Evolutionary conservation across 495 filamentous ascomycete species (phyloP), one percentile per base, ranked within the genome.

Genomic region (Annulohypoxylon nitens): DNA sequence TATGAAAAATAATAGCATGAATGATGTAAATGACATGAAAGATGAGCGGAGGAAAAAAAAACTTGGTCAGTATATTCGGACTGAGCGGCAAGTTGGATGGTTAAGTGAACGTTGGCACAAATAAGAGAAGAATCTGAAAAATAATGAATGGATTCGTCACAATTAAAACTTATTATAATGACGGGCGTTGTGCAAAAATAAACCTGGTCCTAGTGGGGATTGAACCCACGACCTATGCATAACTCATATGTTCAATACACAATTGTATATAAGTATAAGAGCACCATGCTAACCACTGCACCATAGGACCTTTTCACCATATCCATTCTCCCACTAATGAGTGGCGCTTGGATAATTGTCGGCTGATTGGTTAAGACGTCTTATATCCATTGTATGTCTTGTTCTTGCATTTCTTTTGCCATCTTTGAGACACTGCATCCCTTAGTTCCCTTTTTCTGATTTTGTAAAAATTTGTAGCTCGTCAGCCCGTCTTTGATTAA

Each of bases 221-320:
- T 70, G 71, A 74, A 74, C 71, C 71, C 71, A 74, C 67, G 71
- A 74, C 71, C 71, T 74, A 70, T 74, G 71, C 71, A 74, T 74
- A 74, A 55, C 62, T 70, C 65, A 69, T 54, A 54, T 54, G 50
- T 54, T 54, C 50, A 54, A 58, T 61, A 74, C 61, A 61, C 61
- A 58, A 74, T 58, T 70, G 66, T 67, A 74, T 70, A 74, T 70
- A 67, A 74, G 66, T 67, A 74, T 70, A 74, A 74, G 71, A 74
- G 71, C 71, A 74, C 71, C 71, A 70, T 74, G 71, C 71, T 74
- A 74, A 74, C 71, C 71, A 74, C 71, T 74, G 71, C 71, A 74
- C 71, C 71, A 74, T 63, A 73, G 70, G 70, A 73, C 70, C 70
- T 4, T 43, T 47, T 12, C n/a, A 3, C 2, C 57, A 58, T 51